Percentiles rank a stretch among this genome's conserved stretches.
phyloP scores from a whole-genome alignment of 169 alveolate species.

The Blepharisma undulans region DNA sequence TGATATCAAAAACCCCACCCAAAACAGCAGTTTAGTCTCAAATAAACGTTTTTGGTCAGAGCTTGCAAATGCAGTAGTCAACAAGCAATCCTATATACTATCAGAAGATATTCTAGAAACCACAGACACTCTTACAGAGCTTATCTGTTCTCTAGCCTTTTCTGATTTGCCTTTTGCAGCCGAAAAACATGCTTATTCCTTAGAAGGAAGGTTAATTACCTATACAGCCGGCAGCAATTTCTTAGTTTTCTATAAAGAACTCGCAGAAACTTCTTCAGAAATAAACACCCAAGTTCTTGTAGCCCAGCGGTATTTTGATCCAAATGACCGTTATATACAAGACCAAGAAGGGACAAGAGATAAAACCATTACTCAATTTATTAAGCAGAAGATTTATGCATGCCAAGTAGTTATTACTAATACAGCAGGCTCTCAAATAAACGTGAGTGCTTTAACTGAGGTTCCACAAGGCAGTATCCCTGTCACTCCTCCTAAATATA shows the following conservation, averaged over 20 bases:
- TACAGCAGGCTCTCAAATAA: conserved; percentile 4
- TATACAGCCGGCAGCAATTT: neutral
- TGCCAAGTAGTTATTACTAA: conserved; percentile 8
- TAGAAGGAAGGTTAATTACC: neutral
- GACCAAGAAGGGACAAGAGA: neutral
- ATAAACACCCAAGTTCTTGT: neutral
- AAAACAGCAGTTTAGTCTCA: neutral
- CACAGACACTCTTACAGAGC: neutral
- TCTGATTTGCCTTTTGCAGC: neutral
- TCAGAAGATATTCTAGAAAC: neutral
- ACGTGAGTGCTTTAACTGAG: conserved; percentile 43
- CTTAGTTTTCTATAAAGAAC: conserved; percentile 22
- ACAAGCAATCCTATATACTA: neutral
- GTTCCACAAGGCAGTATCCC: conserved; percentile 45
- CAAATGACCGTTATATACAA: neutral
- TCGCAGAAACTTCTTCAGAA: neutral
- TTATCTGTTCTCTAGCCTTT: neutral
- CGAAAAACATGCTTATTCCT: neutral
- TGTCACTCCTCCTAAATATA: conserved; percentile 45
- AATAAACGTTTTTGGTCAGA: neutral
- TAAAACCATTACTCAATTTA: neutral
- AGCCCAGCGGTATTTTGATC: neutral
- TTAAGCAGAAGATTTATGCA: neutral
- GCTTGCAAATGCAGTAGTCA: neutral
- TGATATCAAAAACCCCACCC: neutral